These are phyloP conservation scores for Sarcodon sp. DNA, from an alignment of 768 basidiomycete species.

Conservation along the genomic window DNA sequence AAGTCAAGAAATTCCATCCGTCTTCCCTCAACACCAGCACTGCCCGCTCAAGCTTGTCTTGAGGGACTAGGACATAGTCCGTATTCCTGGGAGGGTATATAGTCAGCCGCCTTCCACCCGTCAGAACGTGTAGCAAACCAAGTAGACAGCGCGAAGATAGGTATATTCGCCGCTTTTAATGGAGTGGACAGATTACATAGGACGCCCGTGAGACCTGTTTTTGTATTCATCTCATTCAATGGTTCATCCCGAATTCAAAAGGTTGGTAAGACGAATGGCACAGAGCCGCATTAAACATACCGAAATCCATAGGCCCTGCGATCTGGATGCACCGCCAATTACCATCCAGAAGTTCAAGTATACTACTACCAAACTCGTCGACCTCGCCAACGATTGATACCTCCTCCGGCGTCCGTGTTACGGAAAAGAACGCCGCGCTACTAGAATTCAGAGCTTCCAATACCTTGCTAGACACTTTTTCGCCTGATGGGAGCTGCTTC, in stretches of 20 bases:
- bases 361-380: conserved; percentile 9
- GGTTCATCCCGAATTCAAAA: not conserved
- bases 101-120: not conserved
- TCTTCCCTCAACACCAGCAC: conserved; percentile 29
- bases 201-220: conserved; percentile 41
- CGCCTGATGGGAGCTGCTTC: not conserved
- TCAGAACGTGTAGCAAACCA: conserved; percentile 27
- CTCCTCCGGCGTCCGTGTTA: conserved; percentile 50
- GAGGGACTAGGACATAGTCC: conserved; percentile 47
- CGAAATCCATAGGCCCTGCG: conserved; percentile 54
- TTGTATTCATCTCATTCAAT: no score
- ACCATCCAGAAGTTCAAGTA: conserved; percentile 11
- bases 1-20: conserved; percentile 28
- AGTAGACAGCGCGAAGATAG: conserved; percentile 50
- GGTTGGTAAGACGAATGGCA: not conserved
- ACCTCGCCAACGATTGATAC: conserved; percentile 40
- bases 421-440: conserved; percentile 28
- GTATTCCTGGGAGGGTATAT: conserved; percentile 39
- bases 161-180: conserved; percentile 35
- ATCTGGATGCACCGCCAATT: conserved; percentile 52
- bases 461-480: not conserved
- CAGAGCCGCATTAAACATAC: conserved; percentile 15
- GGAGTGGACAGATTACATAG: conserved; percentile 40
- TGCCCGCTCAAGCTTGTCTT: conserved; percentile 26
- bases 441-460: not conserved